Conservation (phyloP, 148 eudicot species). For the Rhododendron mucronatum region DNA sequence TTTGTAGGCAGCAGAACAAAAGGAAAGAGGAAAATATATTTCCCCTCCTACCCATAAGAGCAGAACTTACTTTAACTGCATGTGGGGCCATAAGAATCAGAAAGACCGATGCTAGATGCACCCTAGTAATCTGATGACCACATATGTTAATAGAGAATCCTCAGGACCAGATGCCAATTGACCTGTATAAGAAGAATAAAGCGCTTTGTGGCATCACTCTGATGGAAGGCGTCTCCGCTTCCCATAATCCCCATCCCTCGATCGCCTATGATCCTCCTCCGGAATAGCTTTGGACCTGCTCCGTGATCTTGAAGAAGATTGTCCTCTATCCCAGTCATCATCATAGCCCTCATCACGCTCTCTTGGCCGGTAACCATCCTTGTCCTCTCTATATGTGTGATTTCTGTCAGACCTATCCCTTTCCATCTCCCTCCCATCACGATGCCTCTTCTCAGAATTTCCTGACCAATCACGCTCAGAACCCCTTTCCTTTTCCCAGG, state of each 20-base stretch:
- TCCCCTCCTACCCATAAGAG: slow-evolving; percentile 13
- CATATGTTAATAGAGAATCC: slow-evolving; percentile 2
- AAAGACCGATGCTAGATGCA: slow-evolving; percentile 16
- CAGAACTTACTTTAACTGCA: slow-evolving; percentile 39
- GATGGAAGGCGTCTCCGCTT: slow-evolving; percentile 85
- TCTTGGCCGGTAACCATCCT: slow-evolving; percentile 60
- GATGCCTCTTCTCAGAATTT: slow-evolving; percentile 64
- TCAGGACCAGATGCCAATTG: slow-evolving; percentile 3
- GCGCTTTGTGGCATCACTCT: slow-evolving; percentile 26
- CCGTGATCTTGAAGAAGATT: slow-evolving; percentile 71
- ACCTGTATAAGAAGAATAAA: slow-evolving; percentile 3
- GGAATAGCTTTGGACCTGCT: slow-evolving; percentile 68
- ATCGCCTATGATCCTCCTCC: slow-evolving; percentile 72
- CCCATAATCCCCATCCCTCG: slow-evolving; percentile 81
- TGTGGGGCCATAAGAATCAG: slow-evolving; percentile 26
- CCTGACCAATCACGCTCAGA: slow-evolving; percentile 74
- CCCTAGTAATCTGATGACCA: slow-evolving; percentile 13
- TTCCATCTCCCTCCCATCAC: slow-evolving; percentile 73
- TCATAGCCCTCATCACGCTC: slow-evolving; percentile 58
- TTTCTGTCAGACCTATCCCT: slow-evolving; percentile 71
- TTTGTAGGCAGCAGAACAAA: slow-evolving; percentile 21
- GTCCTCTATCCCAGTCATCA: slow-evolving; percentile 82
- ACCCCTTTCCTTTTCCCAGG: slow-evolving; percentile 66
- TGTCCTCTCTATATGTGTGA: slow-evolving; percentile 61
- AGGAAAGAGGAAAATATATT: slow-evolving; percentile 16